Base-by-base conservation (phyloP, 2,329 filamentous ascomycete genomes). In the Colletotrichum magnum region DNA sequence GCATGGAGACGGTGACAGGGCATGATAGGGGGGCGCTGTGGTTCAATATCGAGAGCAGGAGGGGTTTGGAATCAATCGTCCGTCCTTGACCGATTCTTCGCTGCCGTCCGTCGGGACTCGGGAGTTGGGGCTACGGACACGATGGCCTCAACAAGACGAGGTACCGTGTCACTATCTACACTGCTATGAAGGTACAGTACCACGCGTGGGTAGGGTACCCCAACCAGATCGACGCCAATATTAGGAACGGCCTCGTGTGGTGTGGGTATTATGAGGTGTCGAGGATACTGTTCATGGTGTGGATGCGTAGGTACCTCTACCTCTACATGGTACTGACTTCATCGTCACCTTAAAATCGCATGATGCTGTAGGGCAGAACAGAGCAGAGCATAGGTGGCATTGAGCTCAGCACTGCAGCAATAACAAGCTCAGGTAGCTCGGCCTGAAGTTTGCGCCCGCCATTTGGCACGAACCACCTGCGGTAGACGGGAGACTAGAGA, bases 31-130 rank as follows among this genome's bases (percentile, higher is more conserved):
- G 45, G 41, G 39, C 36, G 39, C 53, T 24, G 48, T 64, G 53
- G 58, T 65, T 68, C 65, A 68, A 53, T 39, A n/a, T 58, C 4
- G 52, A 26, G 24, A 18, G 64, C 26, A 21, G 60, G 39, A 58
- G 43, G 7, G 32, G 7, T 36, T 36, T 36, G 32, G 32, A 36
- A 36, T 36, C 32, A 36, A 36, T 36, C 32, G 10, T 10, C 21
- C 21, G 21, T 24, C 21, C 9, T 36, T 10, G 32, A 36, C 32
- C 32, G 32, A 36, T 36, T 36, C 32, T 36, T 36, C 10, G 32
- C 32, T 36, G 32, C 32, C 32, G 10, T 36, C 32, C 2, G 32
- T 36, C 32, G 32, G 32, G 32, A 36, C 32, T 36, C 32, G 32
- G 32, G 32, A 36, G 32, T 36, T 10, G 32, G 32, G 32, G 32